These are phyloP conservation scores for Diplodia mutila DNA, from an alignment of 2,329 filamentous ascomycete species.

Conservation along the genomic window DNA sequence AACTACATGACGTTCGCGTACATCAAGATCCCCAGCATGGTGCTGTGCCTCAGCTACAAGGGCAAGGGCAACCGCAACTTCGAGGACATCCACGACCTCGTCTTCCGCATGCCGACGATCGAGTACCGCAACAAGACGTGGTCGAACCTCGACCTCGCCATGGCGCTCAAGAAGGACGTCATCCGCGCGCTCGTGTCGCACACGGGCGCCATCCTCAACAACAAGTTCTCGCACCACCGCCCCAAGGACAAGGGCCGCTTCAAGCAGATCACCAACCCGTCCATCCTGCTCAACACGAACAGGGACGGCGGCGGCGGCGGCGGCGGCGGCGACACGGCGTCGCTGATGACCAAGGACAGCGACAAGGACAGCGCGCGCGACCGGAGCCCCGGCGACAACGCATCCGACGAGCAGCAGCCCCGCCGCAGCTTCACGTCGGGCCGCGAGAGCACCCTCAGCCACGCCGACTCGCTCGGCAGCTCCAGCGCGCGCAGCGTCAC, in stretches of 20 bases:
- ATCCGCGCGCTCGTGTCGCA: slow-evolving; percentile 93
- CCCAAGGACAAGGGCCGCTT: slow-evolving; percentile 81
- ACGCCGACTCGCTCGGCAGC: slow-evolving; percentile 12
- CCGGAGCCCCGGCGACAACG: slow-evolving; percentile 33
- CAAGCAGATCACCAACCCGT: slow-evolving; percentile 81
- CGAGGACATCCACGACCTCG: slow-evolving; percentile 95
- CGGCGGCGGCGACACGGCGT: neutral
- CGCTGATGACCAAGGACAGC: slow-evolving; percentile 11
- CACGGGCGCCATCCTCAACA: slow-evolving; percentile 93
- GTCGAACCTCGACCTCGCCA: slow-evolving; percentile 93
- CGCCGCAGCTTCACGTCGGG: slow-evolving; percentile 26
- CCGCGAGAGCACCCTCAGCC: slow-evolving; percentile 18
- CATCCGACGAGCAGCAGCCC: slow-evolving; percentile 12
- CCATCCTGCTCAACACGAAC: slow-evolving; percentile 60
- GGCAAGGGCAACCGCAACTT: slow-evolving; percentile 94
- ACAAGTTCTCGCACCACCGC: slow-evolving; percentile 91
- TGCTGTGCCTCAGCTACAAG: slow-evolving; percentile 94
- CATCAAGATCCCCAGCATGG: slow-evolving; percentile 92
- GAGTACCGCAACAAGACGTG: slow-evolving; percentile 99
- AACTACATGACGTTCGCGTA: slow-evolving; percentile 98
- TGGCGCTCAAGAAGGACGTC: slow-evolving; percentile 92
- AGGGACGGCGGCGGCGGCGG: neutral
- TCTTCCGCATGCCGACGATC: slow-evolving; percentile 90
- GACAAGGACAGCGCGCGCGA: slow-evolving; percentile 36
- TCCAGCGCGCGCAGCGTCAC: slow-evolving; percentile 16